Conservation (phyloP, 139 green algal species). For the Trebouxia sp. region DNA sequence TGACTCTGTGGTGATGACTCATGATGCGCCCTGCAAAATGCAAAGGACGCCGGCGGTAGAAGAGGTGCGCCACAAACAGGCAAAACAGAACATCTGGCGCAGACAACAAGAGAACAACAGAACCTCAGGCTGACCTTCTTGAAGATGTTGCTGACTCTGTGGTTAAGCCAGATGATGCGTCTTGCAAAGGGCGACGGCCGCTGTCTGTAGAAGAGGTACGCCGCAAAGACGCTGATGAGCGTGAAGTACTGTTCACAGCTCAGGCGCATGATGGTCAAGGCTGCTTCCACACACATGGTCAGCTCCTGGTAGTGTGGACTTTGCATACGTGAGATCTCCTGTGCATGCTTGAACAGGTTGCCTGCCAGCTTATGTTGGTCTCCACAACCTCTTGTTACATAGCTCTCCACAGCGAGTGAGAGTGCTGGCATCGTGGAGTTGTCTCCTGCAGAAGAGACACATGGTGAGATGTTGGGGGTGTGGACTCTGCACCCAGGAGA, state of each 20-base stretch:
- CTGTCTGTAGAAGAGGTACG: constrained; percentile 73
- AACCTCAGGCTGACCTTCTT: constrained; percentile 41
- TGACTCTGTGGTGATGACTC: too few species aligned
- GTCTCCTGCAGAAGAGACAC: constrained; percentile 30
- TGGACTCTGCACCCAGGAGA: constrained; percentile 34
- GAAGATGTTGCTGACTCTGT: constrained; percentile 56
- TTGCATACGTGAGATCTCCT: constrained; percentile 48
- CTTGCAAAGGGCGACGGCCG: constrained; percentile 30
- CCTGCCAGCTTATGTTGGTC: background rate
- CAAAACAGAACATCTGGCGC: too few species aligned
- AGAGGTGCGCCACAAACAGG: too few species aligned
- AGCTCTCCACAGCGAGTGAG: background rate
- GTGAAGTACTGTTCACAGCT: constrained; percentile 84
- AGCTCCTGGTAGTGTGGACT: constrained; percentile 56
- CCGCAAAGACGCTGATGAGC: constrained; percentile 66
- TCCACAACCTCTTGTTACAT: background rate
- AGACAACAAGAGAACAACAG: background rate
- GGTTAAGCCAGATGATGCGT: constrained; percentile 51
- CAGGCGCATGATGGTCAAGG: constrained; percentile 83
- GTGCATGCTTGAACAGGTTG: constrained; percentile 27
- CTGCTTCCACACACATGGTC: constrained; percentile 73
- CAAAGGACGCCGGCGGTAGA: too few species aligned
- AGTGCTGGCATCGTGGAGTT: background rate
- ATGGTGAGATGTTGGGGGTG: constrained; percentile 65
- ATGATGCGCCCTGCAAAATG: too few species aligned